These are phyloP conservation scores for Fusarium odoratissimum DNA, from an alignment of 2,329 filamentous ascomycete genomes.

Conservation along the genomic window DNA sequence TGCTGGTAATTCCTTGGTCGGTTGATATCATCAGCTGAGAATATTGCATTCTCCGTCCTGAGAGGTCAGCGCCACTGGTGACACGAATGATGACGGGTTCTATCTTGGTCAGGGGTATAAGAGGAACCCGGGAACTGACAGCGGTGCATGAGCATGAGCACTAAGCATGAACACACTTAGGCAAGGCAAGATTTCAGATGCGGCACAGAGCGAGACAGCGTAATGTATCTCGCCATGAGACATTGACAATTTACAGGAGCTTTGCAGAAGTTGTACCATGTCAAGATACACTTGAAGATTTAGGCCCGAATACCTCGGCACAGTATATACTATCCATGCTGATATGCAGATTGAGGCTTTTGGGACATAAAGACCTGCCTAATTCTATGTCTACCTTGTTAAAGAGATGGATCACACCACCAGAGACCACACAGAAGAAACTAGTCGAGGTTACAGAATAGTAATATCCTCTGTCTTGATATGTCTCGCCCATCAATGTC, in stretches of 20 bases:
- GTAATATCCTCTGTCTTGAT: neutral
- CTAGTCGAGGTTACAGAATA: neutral
- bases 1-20: slow-evolving; percentile 33
- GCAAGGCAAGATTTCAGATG: slow-evolving; percentile 38
- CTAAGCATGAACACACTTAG: slow-evolving; percentile 23
- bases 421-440: neutral
- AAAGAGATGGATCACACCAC: neutral
- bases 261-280: slow-evolving; percentile 5
- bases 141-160: slow-evolving; percentile 12
- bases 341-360: neutral
- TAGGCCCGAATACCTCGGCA: neutral
- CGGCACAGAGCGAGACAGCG: slow-evolving; percentile 42
- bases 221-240: slow-evolving; percentile 27
- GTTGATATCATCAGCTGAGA: slow-evolving; percentile 36
- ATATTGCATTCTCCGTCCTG: slow-evolving; percentile 6
- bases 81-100: slow-evolving; percentile 33
- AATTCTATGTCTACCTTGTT: neutral
- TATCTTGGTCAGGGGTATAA: slow-evolving; percentile 25
- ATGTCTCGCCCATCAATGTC: neutral
- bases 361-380: neutral
- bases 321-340: neutral
- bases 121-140: slow-evolving; percentile 37
- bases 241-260: slow-evolving; percentile 1
- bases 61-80: neutral
- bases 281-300: slow-evolving; percentile 1